Base-by-base conservation (phyloP, 2,329 filamentous ascomycete genomes). In the Anisogramma anomala region DNA sequence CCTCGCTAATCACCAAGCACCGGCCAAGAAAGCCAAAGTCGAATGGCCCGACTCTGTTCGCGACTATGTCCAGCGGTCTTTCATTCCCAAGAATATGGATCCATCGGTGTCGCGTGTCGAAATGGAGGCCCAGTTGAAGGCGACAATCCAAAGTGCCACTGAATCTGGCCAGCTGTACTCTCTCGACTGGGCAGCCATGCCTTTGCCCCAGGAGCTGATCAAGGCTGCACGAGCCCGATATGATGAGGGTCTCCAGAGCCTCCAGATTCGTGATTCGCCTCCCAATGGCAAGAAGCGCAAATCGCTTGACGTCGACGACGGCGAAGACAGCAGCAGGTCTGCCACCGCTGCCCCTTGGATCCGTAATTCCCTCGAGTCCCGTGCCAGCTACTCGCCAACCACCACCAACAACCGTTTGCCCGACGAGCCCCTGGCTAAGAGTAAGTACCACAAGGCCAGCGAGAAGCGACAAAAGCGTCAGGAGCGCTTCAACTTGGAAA, bases 401-500 rank as follows among this genome's bases (percentile, higher is more conserved):
- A 68, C 69, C 45, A 56, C 64, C 55, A 68, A 72, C 47, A 68
- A 67, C 57, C 46, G 56, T 55, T 32, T 48, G 42, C 59, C 63
- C 57, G 68, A 71, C 48, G 60, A 65, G 40, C 49, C 60, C 30
- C 49, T 61, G 39, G 53, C 63, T 44, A 61, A 65, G 49, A 93
- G 85, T 91, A 94, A 94, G 84, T 91, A 82, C 61, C 78, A 84
- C 65, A 82, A 82, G 67, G 77, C 79, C 60, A 72, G 85, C 66
- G 88, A 95, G 63, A 88, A 87, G 67, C 83, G 91, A 52, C 84
- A 82, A 61, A 84, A 84, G 55, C 45, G 45, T n/a, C 22, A 36
- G 19, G 45, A 47, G 34, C 85, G 91, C 52, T 94, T 94, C 63
- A 81, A 89, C 52, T 73, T 66, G 49, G 73, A 74, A 47, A 79